phyloP scores from a whole-genome alignment of 495 filamentous ascomycete genomes.

The Talaromyces ruber region DNA sequence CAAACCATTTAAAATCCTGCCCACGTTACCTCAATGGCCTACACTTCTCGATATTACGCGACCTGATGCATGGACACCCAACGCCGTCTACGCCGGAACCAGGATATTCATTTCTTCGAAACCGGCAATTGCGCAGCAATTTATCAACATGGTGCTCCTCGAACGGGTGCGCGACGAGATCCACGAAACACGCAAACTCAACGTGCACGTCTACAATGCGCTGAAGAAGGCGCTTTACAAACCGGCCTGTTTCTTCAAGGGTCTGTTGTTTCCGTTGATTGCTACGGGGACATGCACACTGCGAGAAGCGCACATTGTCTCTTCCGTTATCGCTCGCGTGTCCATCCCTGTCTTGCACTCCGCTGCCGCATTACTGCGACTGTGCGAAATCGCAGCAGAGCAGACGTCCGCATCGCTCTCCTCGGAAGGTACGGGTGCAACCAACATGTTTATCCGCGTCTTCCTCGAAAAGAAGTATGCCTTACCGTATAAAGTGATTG shows the following conservation, averaged over 20 bases:
- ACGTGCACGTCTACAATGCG: conserved; percentile 88
- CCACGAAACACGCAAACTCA: conserved; percentile 79
- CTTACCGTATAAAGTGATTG: conserved; percentile 87
- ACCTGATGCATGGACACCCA: conserved; percentile 79
- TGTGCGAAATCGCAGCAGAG: conserved; percentile 89
- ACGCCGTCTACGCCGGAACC: conserved; percentile 79
- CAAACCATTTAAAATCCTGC: conserved; percentile 95
- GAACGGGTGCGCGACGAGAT: conserved; percentile 86
- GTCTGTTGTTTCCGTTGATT: conserved; percentile 84
- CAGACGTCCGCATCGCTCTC: conserved; percentile 62
- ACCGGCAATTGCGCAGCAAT: conserved; percentile 65
- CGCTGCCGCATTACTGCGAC: conserved; percentile 77
- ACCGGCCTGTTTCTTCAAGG: conserved; percentile 94
- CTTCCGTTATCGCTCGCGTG: conserved; percentile 70
- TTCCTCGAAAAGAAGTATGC: conserved; percentile 97
- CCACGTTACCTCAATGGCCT: conserved; percentile 83
- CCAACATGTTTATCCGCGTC: conserved; percentile 85
- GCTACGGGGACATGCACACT: conserved; percentile 70
- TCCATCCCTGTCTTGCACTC: conserved; percentile 85
- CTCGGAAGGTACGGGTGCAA: conserved; percentile 70
- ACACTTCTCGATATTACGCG: conserved; percentile 74
- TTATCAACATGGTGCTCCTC: conserved; percentile 72
- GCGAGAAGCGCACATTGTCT: conserved; percentile 84
- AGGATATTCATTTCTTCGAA: conserved; percentile 80
- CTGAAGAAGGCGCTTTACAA: conserved; percentile 93